Evolutionary conservation across 2,329 filamentous ascomycete species (phyloP), one percentile per base, ranked within the genome.

Genomic region (Albifimbria verrucaria): DNA sequence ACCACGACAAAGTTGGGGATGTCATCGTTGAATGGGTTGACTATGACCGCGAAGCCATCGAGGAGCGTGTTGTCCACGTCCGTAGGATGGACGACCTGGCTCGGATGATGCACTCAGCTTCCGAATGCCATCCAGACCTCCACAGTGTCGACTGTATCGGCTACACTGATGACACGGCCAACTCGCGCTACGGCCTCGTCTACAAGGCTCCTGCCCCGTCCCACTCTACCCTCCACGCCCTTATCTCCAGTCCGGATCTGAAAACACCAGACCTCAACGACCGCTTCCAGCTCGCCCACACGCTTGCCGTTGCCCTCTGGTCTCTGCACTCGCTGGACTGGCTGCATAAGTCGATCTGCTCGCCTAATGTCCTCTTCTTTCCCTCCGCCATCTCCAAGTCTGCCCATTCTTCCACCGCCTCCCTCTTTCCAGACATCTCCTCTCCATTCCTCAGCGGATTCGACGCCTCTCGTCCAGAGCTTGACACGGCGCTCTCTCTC

Each of bases 271-370:
- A 77, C 52, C 69, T 78, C n/a, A 66, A 72, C 50, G 71, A 73
- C 52, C 68, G 74, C 17, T 68, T 78, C 44, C 62, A 58, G 20
- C 69, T 78, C 2, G 76, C 75, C 3, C 62, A 68, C 23, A 74
- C 66, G 3, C 68, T 79, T 20, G 72, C 72, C 24, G 67, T 77
- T 18, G 72, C 75, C 2, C 62, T 78, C 10, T 77, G 74, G 70
- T 76, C 75, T 17, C 72, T 80, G n/a, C 78, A 81, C 59, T 77
- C 76, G 1, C 72, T 81, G 36, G 77, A 79, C 62, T 81, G 77
- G 78, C 70, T 81, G 41, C 78, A 83, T 69, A 83, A 84, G 62
- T 80, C 77, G 36, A 69, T 84, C 15, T 77, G 79, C 49, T 73
- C 70, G 52, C 65, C 76, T 53, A 83, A 81, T 64, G 73, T 83